Percentiles rank a stretch among this genome's conserved stretches.
Conservation (phyloP, 257 asterid species). For the Craterostigma plantagineum region DNA sequence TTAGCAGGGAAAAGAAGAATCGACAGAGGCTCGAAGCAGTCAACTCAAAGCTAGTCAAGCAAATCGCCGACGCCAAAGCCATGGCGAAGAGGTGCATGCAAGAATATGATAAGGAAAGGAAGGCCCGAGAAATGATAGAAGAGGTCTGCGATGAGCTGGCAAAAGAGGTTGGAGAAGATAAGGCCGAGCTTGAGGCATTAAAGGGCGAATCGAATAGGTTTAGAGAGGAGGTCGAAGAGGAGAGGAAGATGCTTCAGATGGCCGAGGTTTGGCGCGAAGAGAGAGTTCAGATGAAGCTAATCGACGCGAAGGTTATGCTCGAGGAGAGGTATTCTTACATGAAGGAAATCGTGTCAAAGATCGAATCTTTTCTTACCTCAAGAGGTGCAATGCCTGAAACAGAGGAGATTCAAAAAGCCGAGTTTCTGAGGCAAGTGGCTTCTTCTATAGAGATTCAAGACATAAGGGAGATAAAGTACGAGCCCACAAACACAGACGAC, state of each 20-base stretch:
- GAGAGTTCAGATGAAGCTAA: conserved; percentile 50
- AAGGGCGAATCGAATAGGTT: conserved; percentile 31
- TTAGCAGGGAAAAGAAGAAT: conserved; percentile 36
- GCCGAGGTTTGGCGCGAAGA: conserved; percentile 78
- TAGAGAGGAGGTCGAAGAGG: conserved; percentile 51
- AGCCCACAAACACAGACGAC: conserved; percentile 35
- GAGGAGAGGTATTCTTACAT: conserved; percentile 45
- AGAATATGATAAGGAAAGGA: conserved; percentile 43
- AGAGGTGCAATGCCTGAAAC: conserved; percentile 9
- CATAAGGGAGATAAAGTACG: conserved; percentile 29
- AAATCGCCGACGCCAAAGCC: conserved; percentile 29
- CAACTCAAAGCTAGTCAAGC: conserved; percentile 40
- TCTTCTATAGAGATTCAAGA: conserved; percentile 29
- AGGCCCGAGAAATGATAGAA: conserved; percentile 39
- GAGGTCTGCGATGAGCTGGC: conserved; percentile 63
- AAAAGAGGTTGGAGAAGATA: conserved; percentile 41
- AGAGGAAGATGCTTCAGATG: conserved; percentile 57
- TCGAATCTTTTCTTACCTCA: conserved; percentile 20
- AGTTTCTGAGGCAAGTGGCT: conserved; percentile 24
- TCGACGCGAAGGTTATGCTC: conserved; percentile 50
- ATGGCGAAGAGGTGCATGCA: conserved; percentile 34
- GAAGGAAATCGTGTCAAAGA: conserved; percentile 18
- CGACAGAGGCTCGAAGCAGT: conserved; percentile 41
- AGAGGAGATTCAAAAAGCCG: conserved; percentile 24
- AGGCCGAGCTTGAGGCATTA: conserved; percentile 40